These are phyloP conservation scores for Chionographis japonica DNA, from an alignment of 106 monocot species.

Conservation along the genomic window DNA sequence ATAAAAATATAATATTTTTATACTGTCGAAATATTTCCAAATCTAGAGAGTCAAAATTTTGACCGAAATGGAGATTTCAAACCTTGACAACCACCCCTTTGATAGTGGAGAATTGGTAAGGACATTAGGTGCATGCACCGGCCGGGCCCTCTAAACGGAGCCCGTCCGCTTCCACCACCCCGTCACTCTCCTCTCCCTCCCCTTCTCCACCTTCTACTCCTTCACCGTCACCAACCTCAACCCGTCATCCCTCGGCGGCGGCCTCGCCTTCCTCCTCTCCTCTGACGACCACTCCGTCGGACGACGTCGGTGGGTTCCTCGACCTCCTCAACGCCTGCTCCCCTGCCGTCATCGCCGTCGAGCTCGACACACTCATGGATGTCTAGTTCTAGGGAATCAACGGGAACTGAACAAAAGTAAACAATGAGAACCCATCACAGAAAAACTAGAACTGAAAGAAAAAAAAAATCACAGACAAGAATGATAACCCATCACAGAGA, in stretches of 20 bases:
- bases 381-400: constrained; percentile 74
- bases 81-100: too few species aligned
- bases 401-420: too few species aligned
- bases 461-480: too few species aligned
- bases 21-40: too few species aligned
- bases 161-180: constrained; percentile 60
- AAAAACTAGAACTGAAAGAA: too few species aligned
- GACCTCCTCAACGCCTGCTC: constrained; percentile 35
- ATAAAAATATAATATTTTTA: too few species aligned
- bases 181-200: constrained; percentile 29
- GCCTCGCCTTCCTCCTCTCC: constrained; percentile 73
- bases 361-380: constrained; percentile 93
- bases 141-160: constrained; percentile 71
- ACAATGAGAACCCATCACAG: too few species aligned
- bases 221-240: constrained; percentile 80
- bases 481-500: too few species aligned
- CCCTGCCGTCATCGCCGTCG: constrained; percentile 51
- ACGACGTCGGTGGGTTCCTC: constrained; percentile 68
- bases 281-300: constrained; percentile 59
- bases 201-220: constrained; percentile 90
- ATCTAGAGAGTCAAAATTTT: too few species aligned
- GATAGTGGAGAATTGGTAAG: too few species aligned
- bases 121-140: too few species aligned
- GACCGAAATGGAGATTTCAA: too few species aligned
- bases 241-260: constrained; percentile 81